Percentiles rank a stretch among this genome's conserved stretches.
phyloP scores from a whole-genome alignment of 345 rosid genomes.

The Aegle marmelos region DNA sequence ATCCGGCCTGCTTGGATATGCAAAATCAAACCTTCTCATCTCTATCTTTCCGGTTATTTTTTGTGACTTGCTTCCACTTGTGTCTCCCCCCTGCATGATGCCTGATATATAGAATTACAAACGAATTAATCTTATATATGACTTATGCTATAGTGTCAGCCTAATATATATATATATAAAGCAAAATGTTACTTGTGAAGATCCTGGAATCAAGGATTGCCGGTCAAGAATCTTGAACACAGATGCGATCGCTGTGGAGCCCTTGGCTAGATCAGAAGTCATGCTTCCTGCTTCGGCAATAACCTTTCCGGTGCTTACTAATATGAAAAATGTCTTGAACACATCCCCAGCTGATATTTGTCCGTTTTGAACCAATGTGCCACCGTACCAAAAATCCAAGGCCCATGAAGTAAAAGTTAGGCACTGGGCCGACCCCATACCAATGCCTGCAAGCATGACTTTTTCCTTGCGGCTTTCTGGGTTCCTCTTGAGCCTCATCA shows the following conservation, averaged over 20 bases:
- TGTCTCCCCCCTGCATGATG: constrained; percentile 31
- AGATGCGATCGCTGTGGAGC: constrained; percentile 65
- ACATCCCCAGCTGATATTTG: constrained; percentile 81
- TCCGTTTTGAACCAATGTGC: constrained; percentile 53
- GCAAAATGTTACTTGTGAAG: constrained; percentile 51
- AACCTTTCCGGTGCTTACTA: constrained; percentile 82
- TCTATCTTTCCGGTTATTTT: constrained; percentile 49
- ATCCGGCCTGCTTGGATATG: constrained; percentile 67
- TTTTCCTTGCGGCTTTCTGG: constrained; percentile 58
- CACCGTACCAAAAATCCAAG: constrained; percentile 84
- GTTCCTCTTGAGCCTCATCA: constrained; percentile 71
- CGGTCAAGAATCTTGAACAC: constrained; percentile 74
- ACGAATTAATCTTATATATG: neutral
- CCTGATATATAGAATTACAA: constrained; percentile 20
- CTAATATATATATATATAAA: neutral
- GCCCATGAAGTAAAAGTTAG: constrained; percentile 85
- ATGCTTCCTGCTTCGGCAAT: constrained; percentile 91
- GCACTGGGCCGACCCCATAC: constrained; percentile 83
- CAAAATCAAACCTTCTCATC: constrained; percentile 56
- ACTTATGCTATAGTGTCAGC: neutral
- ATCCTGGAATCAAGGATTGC: constrained; percentile 48
- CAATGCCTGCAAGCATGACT: constrained; percentile 80
- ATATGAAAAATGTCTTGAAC: constrained; percentile 74
- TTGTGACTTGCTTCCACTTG: constrained; percentile 37
- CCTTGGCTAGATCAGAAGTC: constrained; percentile 87